Conservation (phyloP, 805 yeast species). For the Ascoidea rubescens region DNA sequence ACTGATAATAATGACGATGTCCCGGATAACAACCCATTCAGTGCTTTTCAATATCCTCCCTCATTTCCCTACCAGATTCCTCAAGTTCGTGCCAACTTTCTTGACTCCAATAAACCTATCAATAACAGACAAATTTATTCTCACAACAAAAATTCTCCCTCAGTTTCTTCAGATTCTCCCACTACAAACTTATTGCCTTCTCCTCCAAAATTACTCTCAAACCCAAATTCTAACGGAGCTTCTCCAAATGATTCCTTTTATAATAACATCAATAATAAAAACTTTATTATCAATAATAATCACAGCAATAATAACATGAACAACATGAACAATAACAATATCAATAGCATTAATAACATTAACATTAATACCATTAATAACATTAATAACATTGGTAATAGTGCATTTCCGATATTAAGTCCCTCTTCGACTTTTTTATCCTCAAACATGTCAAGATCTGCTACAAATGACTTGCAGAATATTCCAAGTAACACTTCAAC, state of each 20-base stretch:
- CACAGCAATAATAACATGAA: too few relatives aligned
- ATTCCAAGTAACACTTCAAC: neutral
- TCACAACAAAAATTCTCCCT: neutral
- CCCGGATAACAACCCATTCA: neutral
- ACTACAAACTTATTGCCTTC: neutral
- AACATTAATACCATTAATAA: too few relatives aligned
- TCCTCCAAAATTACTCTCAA: neutral
- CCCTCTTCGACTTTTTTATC: slow-evolving; percentile 3
- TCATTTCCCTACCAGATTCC: neutral
- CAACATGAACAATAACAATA: too few relatives aligned
- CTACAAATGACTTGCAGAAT: slow-evolving; percentile 3
- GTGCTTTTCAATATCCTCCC: neutral
- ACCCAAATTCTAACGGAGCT: neutral
- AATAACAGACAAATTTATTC: neutral
- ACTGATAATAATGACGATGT: neutral
- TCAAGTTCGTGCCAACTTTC: neutral
- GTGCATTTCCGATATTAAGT: neutral
- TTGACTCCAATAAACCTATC: neutral
- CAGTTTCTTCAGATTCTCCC: neutral
- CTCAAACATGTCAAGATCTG: slow-evolving; percentile 6
- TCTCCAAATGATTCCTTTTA: slow-evolving; percentile 6
- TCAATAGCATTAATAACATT: too few relatives aligned
- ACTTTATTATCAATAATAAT: too few relatives aligned
- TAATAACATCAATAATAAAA: slow-evolving; percentile 4
- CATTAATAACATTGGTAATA: too few relatives aligned